Percentiles rank a stretch among this genome's conserved stretches.
Conservation (phyloP, 176 grass and related monocot species). For the Hyparrhenia diplandra region DNA sequence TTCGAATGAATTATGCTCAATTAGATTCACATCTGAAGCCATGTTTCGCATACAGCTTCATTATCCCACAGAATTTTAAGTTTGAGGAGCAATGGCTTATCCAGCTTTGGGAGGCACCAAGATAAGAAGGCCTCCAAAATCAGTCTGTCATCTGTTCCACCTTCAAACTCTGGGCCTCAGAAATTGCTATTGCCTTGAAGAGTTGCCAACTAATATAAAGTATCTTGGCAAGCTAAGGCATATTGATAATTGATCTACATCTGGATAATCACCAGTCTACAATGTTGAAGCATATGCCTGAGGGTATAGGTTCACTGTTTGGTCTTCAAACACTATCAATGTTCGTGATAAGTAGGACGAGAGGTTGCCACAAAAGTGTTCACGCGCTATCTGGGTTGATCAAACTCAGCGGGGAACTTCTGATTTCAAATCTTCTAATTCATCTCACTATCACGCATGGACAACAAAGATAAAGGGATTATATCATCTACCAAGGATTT, state of each 20-base stretch:
- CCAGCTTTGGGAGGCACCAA: conserved; percentile 49
- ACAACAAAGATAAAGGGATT: too few species aligned
- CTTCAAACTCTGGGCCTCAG: conserved; percentile 50
- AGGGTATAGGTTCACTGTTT: conserved; percentile 28
- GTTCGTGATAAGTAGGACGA: conserved; percentile 25
- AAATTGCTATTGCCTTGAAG: conserved; percentile 40
- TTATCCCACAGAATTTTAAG: conserved; percentile 16
- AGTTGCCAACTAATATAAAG: conserved; percentile 30
- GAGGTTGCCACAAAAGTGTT: too few species aligned
- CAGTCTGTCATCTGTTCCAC: conserved; percentile 33
- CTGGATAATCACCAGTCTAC: too few species aligned
- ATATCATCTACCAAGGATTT: too few species aligned
- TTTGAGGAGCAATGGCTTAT: conserved; percentile 46
- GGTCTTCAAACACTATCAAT: conserved; percentile 35
- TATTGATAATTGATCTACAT: conserved; percentile 47
- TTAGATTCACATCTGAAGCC: conserved; percentile 39
- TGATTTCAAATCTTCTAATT: conserved; percentile 55
- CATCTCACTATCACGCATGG: too few species aligned
- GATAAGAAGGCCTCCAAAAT: conserved; percentile 16
- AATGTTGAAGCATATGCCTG: conserved; percentile 34
- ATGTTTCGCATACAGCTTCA: conserved; percentile 44
- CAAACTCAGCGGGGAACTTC: conserved; percentile 26
- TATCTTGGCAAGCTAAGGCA: conserved; percentile 34
- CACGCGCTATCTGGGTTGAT: not conserved
- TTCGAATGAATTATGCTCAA: conserved; percentile 24